Conservation (phyloP, 1,139 yeast genomes). For the Candida neerlandica region DNA sequence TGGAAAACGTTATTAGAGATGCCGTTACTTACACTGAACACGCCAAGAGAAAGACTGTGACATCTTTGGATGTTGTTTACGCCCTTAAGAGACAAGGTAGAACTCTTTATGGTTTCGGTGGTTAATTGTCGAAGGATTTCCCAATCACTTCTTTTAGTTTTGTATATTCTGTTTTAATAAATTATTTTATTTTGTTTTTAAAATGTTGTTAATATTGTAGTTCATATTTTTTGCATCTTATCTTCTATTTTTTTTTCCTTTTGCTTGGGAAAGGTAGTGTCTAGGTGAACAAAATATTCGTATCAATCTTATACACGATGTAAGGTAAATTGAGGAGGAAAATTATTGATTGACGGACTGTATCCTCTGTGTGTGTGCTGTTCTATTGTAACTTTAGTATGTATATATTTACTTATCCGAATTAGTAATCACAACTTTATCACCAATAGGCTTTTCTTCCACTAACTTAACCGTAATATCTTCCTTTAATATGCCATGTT, state of each 20-base stretch:
- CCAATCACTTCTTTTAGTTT: too few species aligned
- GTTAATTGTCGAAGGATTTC: too few species aligned
- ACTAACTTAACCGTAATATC: conserved; percentile 30
- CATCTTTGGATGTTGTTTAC: conserved; percentile 97
- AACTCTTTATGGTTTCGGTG: conserved; percentile 99
- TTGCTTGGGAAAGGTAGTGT: too few species aligned
- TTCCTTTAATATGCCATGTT: conserved; percentile 31
- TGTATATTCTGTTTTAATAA: too few species aligned
- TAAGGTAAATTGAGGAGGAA: too few species aligned
- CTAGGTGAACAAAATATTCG: too few species aligned
- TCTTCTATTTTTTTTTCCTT: background rate
- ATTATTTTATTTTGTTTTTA: too few species aligned
- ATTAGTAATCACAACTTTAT: conserved; percentile 15
- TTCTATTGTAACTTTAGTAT: too few species aligned
- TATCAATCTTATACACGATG: too few species aligned
- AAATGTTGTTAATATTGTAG: background rate
- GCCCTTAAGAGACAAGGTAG: conserved; percentile 99
- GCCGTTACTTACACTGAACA: conserved; percentile 99
- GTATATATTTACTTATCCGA: too few species aligned
- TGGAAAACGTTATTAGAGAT: conserved; percentile 96
- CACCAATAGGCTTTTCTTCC: conserved; percentile 24
- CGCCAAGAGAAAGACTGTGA: conserved; percentile 99
- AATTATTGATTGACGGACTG: too few species aligned
- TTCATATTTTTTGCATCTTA: background rate
- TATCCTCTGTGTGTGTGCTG: too few species aligned